Percentiles rank a stretch among this genome's conserved stretches.
Evolutionary conservation across 441 rosid species (phyloP).

Genomic region (Populus trichocarpa): DNA sequence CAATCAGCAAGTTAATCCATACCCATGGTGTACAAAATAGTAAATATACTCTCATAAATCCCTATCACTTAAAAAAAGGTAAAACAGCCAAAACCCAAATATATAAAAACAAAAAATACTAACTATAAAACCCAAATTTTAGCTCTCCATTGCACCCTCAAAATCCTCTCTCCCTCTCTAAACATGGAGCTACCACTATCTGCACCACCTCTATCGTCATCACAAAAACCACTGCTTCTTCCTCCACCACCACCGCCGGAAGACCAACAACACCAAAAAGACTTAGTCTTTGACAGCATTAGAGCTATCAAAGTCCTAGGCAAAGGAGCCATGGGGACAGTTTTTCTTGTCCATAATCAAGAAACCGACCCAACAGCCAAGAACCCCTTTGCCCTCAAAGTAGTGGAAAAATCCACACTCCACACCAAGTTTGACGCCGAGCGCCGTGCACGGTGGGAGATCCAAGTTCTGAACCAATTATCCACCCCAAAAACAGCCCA

Average conservation of each 20-base stretch:
- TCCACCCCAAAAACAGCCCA: conserved; percentile 24
- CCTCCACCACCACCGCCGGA: not conserved
- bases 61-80: not conserved
- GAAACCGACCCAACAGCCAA: conserved; percentile 42
- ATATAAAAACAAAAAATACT: not conserved
- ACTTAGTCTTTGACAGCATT: conserved; percentile 36
- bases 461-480: conserved; percentile 48
- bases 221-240: too few species aligned
- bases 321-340: conserved; percentile 91
- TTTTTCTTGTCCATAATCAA: conserved; percentile 69
- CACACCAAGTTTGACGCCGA: conserved; percentile 52
- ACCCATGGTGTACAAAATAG: not conserved
- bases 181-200: conserved; percentile 38
- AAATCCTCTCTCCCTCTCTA: not conserved
- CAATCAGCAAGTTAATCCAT: too few species aligned
- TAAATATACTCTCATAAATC: not conserved
- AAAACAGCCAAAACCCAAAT: not conserved
- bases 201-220: not conserved
- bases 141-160: conserved; percentile 7
- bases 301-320: conserved; percentile 67
- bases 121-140: conserved; percentile 38
- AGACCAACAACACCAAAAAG: not conserved
- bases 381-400: conserved; percentile 69
- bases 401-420: conserved; percentile 57
- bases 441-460: conserved; percentile 85